phyloP scores from a whole-genome alignment of 163 green algal species.

The Scenedesmus sp. region DNA sequence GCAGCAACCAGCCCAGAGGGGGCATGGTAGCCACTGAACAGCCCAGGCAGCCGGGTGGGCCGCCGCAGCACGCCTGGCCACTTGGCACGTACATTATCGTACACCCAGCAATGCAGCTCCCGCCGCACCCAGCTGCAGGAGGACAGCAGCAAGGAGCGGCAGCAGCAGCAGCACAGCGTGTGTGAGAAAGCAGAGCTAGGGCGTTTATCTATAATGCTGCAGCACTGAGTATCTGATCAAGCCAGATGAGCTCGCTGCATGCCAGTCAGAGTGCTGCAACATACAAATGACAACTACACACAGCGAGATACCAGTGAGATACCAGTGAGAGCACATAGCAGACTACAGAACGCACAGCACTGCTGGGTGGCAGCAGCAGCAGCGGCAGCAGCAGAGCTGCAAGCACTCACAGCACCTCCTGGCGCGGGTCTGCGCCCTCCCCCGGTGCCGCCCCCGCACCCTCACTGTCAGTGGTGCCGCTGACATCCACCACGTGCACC shows the following conservation, averaged over 20 bases:
- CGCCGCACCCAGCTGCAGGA: conserved; percentile 64
- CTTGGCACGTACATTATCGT: conserved; percentile 69
- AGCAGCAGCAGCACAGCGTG: background rate
- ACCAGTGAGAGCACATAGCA: too few relatives aligned
- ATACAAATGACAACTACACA: too few relatives aligned
- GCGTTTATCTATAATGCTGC: too few relatives aligned
- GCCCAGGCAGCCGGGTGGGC: conserved; percentile 54
- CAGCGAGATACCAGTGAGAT: too few relatives aligned
- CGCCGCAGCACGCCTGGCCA: conserved; percentile 60
- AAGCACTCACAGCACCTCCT: conserved; percentile 62
- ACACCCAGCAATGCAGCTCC: conserved; percentile 75
- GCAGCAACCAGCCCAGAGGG: conserved; percentile 34
- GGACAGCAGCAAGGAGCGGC: background rate
- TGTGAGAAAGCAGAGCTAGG: background rate
- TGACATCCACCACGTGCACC: conserved; percentile 65
- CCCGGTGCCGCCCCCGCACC: conserved; percentile 6
- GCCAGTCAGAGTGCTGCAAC: too few relatives aligned
- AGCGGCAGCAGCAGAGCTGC: background rate
- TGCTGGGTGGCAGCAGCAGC: background rate
- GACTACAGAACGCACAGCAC: background rate
- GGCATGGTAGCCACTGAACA: conserved; percentile 67
- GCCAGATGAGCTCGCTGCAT: too few relatives aligned
- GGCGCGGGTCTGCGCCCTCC: conserved; percentile 56
- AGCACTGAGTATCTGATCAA: too few relatives aligned
- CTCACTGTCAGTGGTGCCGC: conserved; percentile 57